These are phyloP conservation scores for Alternaria dauci DNA, from an alignment of 2,329 filamentous ascomycete species.

Conservation along the genomic window DNA sequence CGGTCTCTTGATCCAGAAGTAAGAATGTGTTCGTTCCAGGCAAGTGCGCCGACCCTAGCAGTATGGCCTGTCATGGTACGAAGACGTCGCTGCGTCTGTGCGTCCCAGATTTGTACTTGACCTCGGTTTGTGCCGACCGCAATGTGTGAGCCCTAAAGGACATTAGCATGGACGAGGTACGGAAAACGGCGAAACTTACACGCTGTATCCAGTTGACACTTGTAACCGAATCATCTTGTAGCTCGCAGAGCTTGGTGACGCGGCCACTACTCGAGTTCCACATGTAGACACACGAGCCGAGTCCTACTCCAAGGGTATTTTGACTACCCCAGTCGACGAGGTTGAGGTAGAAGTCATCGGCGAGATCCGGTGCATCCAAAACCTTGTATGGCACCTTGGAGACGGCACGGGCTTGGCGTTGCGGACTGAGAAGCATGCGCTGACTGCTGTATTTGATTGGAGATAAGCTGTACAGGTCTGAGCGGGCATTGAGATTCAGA, in stretches of 20 bases:
- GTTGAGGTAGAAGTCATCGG: conserved; percentile 98
- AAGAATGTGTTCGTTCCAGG: conserved; percentile 98
- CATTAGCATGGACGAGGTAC: conserved; percentile 14
- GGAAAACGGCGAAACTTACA: conserved; percentile 47
- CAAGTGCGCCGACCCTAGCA: conserved; percentile 88
- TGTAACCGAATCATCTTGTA: conserved; percentile 92
- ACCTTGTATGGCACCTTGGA: conserved; percentile 99
- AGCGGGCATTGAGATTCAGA: conserved; percentile 85
- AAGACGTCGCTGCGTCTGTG: conserved; percentile 81
- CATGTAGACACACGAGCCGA: conserved; percentile 95
- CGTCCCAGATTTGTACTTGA: conserved; percentile 97
- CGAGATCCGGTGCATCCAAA: conserved; percentile 91
- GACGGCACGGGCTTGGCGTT: conserved; percentile 86
- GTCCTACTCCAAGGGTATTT: conserved; percentile 90
- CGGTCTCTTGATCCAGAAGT: conserved; percentile 95
- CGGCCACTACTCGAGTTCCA: conserved; percentile 94
- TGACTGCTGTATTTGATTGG: conserved; percentile 93
- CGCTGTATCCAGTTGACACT: conserved; percentile 99
- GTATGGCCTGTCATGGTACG: conserved; percentile 98
- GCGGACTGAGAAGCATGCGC: conserved; percentile 88
- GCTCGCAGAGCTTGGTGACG: conserved; percentile 91
- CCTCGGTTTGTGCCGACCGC: conserved; percentile 95
- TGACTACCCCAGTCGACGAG: conserved; percentile 97
- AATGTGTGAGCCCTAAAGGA: conserved; percentile 78
- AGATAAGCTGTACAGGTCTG: conserved; percentile 94